Percentiles rank a stretch among this genome's conserved stretches.
Conservation (phyloP, 2,329 filamentous ascomycete species). For the Allantophomopsis lycopodina region DNA sequence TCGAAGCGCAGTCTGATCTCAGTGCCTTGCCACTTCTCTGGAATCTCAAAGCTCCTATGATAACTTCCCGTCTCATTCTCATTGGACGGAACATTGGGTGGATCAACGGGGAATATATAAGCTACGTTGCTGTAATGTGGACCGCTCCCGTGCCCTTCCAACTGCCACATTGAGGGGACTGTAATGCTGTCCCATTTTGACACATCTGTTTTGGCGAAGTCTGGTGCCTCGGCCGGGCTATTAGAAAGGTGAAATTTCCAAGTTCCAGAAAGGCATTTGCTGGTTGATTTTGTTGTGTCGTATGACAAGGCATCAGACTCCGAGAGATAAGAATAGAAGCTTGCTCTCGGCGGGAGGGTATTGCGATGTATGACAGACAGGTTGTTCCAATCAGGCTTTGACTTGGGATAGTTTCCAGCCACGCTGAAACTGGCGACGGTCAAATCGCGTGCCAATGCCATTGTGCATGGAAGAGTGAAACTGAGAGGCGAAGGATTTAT, state of each 20-base stretch:
- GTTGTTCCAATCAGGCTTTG: conserved; percentile 45
- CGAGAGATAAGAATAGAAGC: conserved; percentile 38
- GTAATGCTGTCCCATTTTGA: conserved; percentile 29
- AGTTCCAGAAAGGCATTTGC: conserved; percentile 15
- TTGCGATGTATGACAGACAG: conserved; percentile 44
- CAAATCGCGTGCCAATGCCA: not conserved
- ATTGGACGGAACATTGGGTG: conserved; percentile 33
- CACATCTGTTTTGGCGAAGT: conserved; percentile 10
- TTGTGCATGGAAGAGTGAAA: not conserved
- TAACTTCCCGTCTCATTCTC: conserved; percentile 40
- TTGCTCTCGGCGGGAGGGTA: conserved; percentile 39
- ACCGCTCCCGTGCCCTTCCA: conserved; percentile 38
- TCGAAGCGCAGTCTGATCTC: conserved; percentile 40
- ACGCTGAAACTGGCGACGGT: not conserved
- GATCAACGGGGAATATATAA: conserved; percentile 37
- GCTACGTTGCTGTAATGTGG: conserved; percentile 37
- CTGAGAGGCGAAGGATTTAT: too few species aligned
- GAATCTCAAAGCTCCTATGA: conserved; percentile 30
- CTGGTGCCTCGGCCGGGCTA: conserved; percentile 13
- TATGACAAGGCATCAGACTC: conserved; percentile 32
- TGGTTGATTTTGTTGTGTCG: conserved; percentile 24
- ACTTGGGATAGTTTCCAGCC: conserved; percentile 12
- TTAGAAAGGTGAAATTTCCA: conserved; percentile 15
- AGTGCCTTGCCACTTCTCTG: conserved; percentile 19
- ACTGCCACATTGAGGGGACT: conserved; percentile 41